Base-by-base conservation (phyloP, 495 filamentous ascomycete genomes). In the Trichoderma erinaceum region DNA sequence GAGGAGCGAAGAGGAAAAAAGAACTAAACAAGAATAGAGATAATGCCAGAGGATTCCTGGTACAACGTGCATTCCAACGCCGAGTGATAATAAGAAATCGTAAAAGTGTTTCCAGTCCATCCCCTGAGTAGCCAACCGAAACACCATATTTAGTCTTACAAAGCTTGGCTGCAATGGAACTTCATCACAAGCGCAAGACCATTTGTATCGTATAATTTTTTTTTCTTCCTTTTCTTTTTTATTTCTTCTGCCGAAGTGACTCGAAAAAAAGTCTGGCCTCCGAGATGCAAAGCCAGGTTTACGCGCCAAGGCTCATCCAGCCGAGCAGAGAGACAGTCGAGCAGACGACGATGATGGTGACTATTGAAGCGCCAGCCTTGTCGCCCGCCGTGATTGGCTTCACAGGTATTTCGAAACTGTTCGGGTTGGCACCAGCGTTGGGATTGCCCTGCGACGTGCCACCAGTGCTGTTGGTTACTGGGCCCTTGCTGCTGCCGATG, bases 391-490 rank as follows among this genome's bases (percentile, higher is more conserved):
- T 87, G 52, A 89, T 81, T 35, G 78, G 73, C 25, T 63, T 66
- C 64, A 68, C 13, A 3, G 67, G 25, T 16, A 63, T 63, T 32
- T 66, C 56, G 64, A 71, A 72, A 27, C 69, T 58, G 41, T 73
- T 46, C 23, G 71, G 71, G 0, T 69, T 43, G 21, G 77, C 78
- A 11, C 89, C 89, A 3, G 89, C 89, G 50, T 78, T 81, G 0
- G 87, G 84, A 70, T 91, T 79, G 41, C 87, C 85, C 69, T 81
- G 79, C 61, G 88, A 90, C 0, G 85, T 90, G 41, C 89, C 89
- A 7, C 89, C 90, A 0, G 80, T 87, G 0, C 69, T 64, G 15
- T 83, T 77, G 0, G 88, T 91, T 12, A 86, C 76, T 0, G 89
- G 87, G 0, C 78, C 73, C 11, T 74, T 66, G 23, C 74, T 75